Evolutionary conservation across 306 rosid species (phyloP), one percentile per base, ranked within the genome.

Genomic region (Corylus avellana): DNA sequence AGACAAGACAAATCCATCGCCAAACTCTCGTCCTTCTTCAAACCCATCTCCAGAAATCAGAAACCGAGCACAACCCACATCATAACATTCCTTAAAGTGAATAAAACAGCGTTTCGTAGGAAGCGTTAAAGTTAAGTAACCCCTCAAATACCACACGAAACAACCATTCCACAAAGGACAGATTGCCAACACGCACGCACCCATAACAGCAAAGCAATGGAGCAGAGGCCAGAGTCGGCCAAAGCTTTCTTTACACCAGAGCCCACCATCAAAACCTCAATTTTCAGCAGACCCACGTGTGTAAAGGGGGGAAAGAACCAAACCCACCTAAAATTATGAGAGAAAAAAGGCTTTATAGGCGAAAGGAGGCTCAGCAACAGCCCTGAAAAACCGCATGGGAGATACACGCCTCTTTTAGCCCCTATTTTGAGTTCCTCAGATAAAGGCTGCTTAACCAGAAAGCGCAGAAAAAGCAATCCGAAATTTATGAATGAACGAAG

Each of bases 251-350:
- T 22, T 22, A 77, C 85, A 80, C 75, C 59, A 29, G 71, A 79
- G 49, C 78, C 62, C 86, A 82, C 7, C 20, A 66, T 47, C 64
- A 76, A 89, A 88, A 86, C 82, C 89, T 83, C 39, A 66, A 14
- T 76, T 79, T 87, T 48, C 14, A 20, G 50, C 72, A 78, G 82
- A 85, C 79, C 89, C 86, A 86, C 75, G 70, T 74, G 70, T 73
- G 70, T 74, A 77, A 4, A 7, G 73, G 56, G 22, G 46, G 53
- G 73, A 42, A 85, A 84, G 13, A 77, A 61, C 9, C 6, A 49
- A 20, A 87, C 85, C 91, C 86, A 88, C 62, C 54, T 63, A 67
- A 75, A 58, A 74, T 22, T 55, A 25, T 32, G 50, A 47, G 55
- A 27, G 18, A 16, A 75, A 55, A 70, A 29, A n/a, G 57, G 50